Percentiles rank a stretch among this genome's conserved stretches.
Conservation (phyloP, 73 alveolate species). For the Tetrahymena malaccensis region DNA sequence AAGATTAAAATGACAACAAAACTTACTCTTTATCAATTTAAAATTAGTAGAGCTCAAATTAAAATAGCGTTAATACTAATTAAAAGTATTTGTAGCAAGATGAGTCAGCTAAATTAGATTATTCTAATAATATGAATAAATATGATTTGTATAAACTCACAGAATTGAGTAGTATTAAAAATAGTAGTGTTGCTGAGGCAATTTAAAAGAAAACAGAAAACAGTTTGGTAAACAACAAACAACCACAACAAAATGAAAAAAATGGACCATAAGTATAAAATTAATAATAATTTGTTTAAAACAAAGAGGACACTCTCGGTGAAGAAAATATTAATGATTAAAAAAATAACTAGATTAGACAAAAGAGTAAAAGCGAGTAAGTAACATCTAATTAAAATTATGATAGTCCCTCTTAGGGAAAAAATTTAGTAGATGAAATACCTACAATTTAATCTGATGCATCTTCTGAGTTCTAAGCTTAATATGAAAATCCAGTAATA, state of each 20-base stretch:
- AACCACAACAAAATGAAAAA: background rate
- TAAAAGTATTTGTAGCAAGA: background rate
- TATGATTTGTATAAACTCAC: background rate
- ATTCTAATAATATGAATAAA: background rate
- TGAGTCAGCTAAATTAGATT: background rate
- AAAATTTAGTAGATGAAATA: background rate
- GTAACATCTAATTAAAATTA: background rate
- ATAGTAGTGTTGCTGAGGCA: background rate
- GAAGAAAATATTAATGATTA: background rate
- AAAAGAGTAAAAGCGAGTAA: background rate
- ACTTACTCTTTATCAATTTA: background rate
- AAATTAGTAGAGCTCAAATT: background rate
- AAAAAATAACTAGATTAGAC: background rate
- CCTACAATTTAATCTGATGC: background rate
- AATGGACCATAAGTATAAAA: too few relatives aligned
- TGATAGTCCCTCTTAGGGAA: background rate
- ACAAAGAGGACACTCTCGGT: background rate
- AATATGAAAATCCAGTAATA: background rate
- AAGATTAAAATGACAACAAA: background rate
- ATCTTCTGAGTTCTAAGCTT: background rate
- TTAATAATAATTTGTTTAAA: too few relatives aligned
- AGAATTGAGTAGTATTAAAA: background rate
- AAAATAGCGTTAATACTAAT: background rate
- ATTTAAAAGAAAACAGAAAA: background rate
- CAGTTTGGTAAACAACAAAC: background rate